Evolutionary conservation across 208 protist genomes (phyloP), one percentile per base, ranked within the genome.

Genomic region (Acanthamoeba lenticulata): DNA sequence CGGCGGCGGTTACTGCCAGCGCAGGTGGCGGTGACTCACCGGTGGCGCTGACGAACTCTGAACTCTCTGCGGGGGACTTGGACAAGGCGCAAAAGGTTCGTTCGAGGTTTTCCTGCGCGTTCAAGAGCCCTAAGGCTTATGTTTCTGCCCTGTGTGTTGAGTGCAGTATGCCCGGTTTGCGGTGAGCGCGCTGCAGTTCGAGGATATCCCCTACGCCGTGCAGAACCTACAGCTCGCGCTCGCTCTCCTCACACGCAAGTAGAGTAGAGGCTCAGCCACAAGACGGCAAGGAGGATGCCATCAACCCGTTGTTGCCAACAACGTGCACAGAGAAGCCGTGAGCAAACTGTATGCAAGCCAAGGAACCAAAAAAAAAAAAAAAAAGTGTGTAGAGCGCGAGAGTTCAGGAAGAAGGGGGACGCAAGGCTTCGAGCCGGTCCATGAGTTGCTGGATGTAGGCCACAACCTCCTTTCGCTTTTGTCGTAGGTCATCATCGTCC

Each of bases 101-200:
- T 2, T 24, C 38, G 40, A 24, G 5, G 5, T 5, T 52, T 15
- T 15, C 45, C 45, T 52, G 45, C 15, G 4, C 13, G 27, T 27
- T 69, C 5, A 9, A 9, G 27, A 29, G 27, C 60, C 52, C 52
- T n/a, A n/a, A 21, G 11, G 52, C 11, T 60, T 21, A 11, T 11
- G 15, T 11, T 60, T 27, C 52, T 60, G 21, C 11, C 52, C 52
- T 17, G 29, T 38, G 38, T 52, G 72, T 27, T 5, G 29, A 24
- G 34, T 44, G n/a, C 34, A 92, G 86, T 92, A 38, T 40, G 86
- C 86, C 2, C 86, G 86, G 17, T 92, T 92, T 74, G 86, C 86
- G 13, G 86, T 92, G 27, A 92, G 86, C 57, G 86, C 86, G 3
- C 86, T 92, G 5, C 86, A 92, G 29, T 92, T 92, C 29, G 86